These are phyloP conservation scores for Drechmeria coniospora DNA, from an alignment of 2,329 filamentous ascomycete species.

Conservation along the genomic window DNA sequence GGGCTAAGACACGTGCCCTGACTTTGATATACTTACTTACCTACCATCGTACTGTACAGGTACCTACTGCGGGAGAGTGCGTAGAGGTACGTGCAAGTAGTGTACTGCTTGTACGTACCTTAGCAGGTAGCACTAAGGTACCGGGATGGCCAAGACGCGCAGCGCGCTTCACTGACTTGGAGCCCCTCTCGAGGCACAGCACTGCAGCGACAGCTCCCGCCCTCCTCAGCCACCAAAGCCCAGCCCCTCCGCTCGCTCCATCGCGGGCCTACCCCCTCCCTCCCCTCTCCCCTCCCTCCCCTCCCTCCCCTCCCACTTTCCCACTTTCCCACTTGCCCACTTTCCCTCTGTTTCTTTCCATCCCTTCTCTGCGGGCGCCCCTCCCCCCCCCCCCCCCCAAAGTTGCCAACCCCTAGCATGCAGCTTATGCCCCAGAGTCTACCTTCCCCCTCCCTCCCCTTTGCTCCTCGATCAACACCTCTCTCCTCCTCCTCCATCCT, in stretches of 20 bases:
- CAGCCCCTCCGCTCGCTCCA: conserved; percentile 7
- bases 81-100: too few relatives aligned
- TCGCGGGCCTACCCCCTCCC: conserved; percentile 6
- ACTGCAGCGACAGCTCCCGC: conserved; percentile 10
- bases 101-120: too few relatives aligned
- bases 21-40: too few relatives aligned
- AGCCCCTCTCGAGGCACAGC: too few relatives aligned
- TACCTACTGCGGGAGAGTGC: too few relatives aligned
- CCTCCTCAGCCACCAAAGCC: conserved; percentile 16
- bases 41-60: too few relatives aligned
- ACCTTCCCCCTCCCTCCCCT: conserved; percentile 14
- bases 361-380: conserved; percentile 8
- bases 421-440: conserved; percentile 4
- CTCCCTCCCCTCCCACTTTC: conserved; percentile 4
- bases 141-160: too few relatives aligned
- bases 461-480: too few relatives aligned
- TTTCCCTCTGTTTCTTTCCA: background rate
- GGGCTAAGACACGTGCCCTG: too few relatives aligned
- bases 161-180: too few relatives aligned
- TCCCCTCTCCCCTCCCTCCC: conserved; percentile 5
- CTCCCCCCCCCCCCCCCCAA: conserved; percentile 7
- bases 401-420: conserved; percentile 6
- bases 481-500: too few relatives aligned
- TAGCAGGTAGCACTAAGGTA: too few relatives aligned
- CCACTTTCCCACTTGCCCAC: conserved; percentile 5